Evolutionary conservation across 495 filamentous ascomycete species (phyloP), one percentile per base, ranked within the genome.

Genomic region (Aspergillus asperescens): DNA sequence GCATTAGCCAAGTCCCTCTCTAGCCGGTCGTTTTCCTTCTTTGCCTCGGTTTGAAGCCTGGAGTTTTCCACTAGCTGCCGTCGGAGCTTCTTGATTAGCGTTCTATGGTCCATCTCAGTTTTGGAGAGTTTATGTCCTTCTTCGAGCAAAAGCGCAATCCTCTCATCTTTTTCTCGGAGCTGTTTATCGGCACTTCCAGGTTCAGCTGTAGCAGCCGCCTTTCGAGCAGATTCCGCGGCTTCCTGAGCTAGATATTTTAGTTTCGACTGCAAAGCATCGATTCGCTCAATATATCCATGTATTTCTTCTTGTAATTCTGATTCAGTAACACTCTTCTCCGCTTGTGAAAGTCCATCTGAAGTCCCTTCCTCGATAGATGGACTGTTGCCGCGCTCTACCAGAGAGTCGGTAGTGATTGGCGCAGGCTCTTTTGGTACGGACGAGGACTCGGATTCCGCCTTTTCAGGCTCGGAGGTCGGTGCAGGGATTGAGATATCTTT

Each of bases 261-360:
- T 62, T 96, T 96, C 6, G 88, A 81, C 64, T 96, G 87, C 8
- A 98, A 74, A 16, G 94, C 87, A 69, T 97, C 93, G 32, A 97
- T 95, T 3, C 88, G 83, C 68, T 96, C 93, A 10, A 91, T 80
- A 52, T 94, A 91, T 9, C 72, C 77, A 57, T 93, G 82, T 15
- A 86, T 77, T 62, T 96, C 90, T 60, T 90, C 87, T 50, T 89
- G 88, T 61, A 86, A 77, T 44, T 84, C 81, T 22, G 74, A 64
- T 39, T 87, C 80, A 3, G 79, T 70, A 20, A 75, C 75, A 44
- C 86, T 80, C 32, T 83, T 68, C n/a, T 84, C 75, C 16, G 75
- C 71, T 42, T 77, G 75, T 34, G 84, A 59, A 13, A 80, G 71
- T 35, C 71, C 66, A 12, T 85, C 62, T 4, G 64, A 62, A 19